Evolutionary conservation across 805 yeast species (phyloP).

Genomic region (Yamadazyma takamatsuzukensis): DNA sequence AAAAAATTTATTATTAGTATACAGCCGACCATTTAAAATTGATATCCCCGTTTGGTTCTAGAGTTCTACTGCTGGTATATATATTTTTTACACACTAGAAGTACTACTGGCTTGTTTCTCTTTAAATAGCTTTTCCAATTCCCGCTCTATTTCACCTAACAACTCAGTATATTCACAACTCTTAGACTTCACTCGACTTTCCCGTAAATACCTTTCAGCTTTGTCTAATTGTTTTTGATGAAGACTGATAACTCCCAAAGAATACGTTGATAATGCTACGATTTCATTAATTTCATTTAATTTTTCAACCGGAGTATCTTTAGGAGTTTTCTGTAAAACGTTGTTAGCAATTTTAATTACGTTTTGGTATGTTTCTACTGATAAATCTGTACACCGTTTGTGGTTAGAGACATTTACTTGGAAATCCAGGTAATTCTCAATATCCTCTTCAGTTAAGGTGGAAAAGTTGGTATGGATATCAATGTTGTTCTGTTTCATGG

Average conservation of each 20-base stretch:
- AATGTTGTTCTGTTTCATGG: constrained; percentile 31
- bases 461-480: constrained; percentile 16
- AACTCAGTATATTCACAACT: constrained; percentile 64
- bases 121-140: constrained; percentile 50
- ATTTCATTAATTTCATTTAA: constrained; percentile 48
- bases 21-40: no score
- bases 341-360: constrained; percentile 31
- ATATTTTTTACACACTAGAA: no score
- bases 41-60: no score
- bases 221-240: constrained; percentile 52
- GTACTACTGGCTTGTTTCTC: no score
- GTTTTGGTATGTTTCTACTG: constrained; percentile 32
- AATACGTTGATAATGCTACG: constrained; percentile 78
- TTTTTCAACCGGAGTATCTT: constrained; percentile 2
- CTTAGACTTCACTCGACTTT: constrained; percentile 67
- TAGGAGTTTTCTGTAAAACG: constrained; percentile 11
- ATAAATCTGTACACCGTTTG: constrained; percentile 22
- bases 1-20: no score
- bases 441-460: no score
- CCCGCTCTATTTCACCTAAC: constrained; percentile 61
- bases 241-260: constrained; percentile 76
- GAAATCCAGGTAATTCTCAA: no score
- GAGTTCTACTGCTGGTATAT: no score
- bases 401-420: constrained; percentile 1
- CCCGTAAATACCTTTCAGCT: constrained; percentile 61